These are phyloP conservation scores for Lichtheimia hyalospora DNA, from an alignment of 371 early-diverging fungal species.

Conservation along the genomic window DNA sequence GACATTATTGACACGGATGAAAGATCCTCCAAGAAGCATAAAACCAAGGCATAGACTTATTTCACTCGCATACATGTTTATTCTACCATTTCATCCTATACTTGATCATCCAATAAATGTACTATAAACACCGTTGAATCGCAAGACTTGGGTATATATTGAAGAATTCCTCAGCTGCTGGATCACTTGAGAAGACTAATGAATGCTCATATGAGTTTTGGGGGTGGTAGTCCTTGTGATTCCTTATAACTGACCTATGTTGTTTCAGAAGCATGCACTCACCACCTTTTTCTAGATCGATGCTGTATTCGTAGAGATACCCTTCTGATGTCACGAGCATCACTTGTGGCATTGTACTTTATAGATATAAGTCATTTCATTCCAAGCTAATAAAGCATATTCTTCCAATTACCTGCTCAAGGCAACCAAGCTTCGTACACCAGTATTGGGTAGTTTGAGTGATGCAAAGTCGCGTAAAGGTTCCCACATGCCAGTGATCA, in stretches of 20 bases:
- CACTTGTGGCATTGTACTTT: constrained; percentile 73
- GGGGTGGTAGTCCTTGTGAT: too few relatives aligned
- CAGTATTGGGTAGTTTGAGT: constrained; percentile 80
- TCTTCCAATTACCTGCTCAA: constrained; percentile 59
- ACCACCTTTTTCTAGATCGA: constrained; percentile 90
- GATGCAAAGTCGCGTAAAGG: constrained; percentile 93
- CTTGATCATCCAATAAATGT: too few relatives aligned
- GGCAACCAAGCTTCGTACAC: constrained; percentile 81
- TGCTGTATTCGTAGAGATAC: constrained; percentile 84
- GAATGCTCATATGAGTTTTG: too few relatives aligned
- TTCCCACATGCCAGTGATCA: constrained; percentile 91
- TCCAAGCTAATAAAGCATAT: background rate
- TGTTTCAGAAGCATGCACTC: constrained; percentile 88
- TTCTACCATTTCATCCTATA: too few relatives aligned
- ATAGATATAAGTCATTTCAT: background rate
- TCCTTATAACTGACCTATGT: constrained; percentile 40
- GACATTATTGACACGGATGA: constrained; percentile 64
- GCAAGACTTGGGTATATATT: too few relatives aligned
- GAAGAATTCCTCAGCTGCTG: too few relatives aligned
- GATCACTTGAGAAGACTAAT: too few relatives aligned
- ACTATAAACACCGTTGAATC: too few relatives aligned
- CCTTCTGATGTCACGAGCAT: constrained; percentile 93
- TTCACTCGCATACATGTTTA: too few relatives aligned
- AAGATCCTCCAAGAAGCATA: constrained; percentile 4
- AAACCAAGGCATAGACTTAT: background rate